Percentiles rank a stretch among this genome's conserved stretches.
These are phyloP conservation scores for Baudoinia panamericana DNA, from an alignment of 495 filamentous ascomycete genomes.

Conservation along the genomic window DNA sequence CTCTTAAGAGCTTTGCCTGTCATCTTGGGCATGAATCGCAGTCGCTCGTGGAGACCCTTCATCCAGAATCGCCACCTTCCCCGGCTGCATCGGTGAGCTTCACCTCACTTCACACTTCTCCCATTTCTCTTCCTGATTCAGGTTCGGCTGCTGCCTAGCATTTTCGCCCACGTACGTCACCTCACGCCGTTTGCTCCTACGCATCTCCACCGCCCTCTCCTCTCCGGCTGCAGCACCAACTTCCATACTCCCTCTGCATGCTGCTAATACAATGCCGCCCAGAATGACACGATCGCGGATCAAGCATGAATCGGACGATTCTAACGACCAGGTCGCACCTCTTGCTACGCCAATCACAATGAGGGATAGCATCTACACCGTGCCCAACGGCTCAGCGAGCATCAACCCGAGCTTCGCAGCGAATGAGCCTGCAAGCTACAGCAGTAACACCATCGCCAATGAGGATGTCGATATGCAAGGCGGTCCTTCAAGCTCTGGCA, in stretches of 20 bases:
- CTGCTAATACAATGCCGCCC: no score
- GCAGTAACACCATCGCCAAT: constrained; percentile 2
- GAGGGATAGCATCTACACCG: not conserved
- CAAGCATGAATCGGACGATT: constrained; percentile 4
- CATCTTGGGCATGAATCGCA: constrained; percentile 15
- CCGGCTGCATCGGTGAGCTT: no score
- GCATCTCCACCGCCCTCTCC: no score
- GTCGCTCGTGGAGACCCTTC: constrained; percentile 12
- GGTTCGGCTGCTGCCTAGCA: no score
- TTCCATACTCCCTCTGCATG: no score
- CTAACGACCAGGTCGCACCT: not conserved
- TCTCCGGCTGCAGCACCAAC: no score
- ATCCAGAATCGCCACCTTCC: no score
- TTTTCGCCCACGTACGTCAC: no score
- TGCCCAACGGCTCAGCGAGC: not conserved
- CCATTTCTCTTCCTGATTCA: not conserved
- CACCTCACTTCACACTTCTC: constrained; percentile 6
- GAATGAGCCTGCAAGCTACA: not conserved
- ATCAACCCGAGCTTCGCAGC: not conserved
- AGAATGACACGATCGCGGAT: constrained; percentile 4
- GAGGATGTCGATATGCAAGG: constrained; percentile 7
- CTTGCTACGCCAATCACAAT: not conserved
- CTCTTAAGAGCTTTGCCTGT: constrained; percentile 8
- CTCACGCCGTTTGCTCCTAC: no score
- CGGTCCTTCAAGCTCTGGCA: not conserved